Percentiles rank a stretch among this genome's conserved stretches.
Evolutionary conservation across 768 basidiomycete species (phyloP).

Genomic region (Phanerochaete carnosa): DNA sequence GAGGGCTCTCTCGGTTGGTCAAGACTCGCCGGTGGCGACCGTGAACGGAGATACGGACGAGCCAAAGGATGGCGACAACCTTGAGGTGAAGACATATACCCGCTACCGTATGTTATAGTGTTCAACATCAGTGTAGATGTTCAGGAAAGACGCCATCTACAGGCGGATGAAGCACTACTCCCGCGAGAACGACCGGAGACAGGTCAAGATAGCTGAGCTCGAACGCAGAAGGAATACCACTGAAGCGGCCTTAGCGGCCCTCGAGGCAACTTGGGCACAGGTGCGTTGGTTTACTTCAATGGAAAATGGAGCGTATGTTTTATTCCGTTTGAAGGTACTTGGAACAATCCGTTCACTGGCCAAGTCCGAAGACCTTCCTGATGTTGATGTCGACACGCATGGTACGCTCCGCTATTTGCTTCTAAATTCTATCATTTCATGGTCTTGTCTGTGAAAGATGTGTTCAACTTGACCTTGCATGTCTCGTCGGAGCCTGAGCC

Average conservation of each 20-base stretch:
- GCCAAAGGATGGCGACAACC: slow-evolving; percentile 25
- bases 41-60: slow-evolving; percentile 26
- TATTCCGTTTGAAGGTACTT: slow-evolving; percentile 18
- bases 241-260: slow-evolving; percentile 26
- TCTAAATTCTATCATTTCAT: not conserved
- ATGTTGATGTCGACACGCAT: slow-evolving; percentile 19
- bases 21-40: slow-evolving; percentile 20
- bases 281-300: slow-evolving; percentile 4
- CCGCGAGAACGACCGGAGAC: slow-evolving; percentile 27
- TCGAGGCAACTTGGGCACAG: slow-evolving; percentile 30
- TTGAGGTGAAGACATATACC: slow-evolving; percentile 20
- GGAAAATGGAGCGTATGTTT: not conserved
- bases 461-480: slow-evolving; percentile 21
- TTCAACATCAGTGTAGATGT: slow-evolving; percentile 17
- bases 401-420: slow-evolving; percentile 14
- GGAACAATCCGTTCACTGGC: slow-evolving; percentile 26
- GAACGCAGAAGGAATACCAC: slow-evolving; percentile 24
- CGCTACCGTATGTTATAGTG: not conserved
- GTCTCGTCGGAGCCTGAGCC: slow-evolving; percentile 21
- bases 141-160: slow-evolving; percentile 30
- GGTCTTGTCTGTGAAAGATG: slow-evolving; percentile 12
- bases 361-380: slow-evolving; percentile 23
- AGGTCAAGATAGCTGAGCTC: slow-evolving; percentile 24
- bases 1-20: slow-evolving; percentile 22
- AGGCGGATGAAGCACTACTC: slow-evolving; percentile 30